A percentile compares a stretch with the other conserved stretches of the same genome.
Evolutionary conservation across 179 eudicot species (phyloP).

Genomic region (Spinacia oleracea): DNA sequence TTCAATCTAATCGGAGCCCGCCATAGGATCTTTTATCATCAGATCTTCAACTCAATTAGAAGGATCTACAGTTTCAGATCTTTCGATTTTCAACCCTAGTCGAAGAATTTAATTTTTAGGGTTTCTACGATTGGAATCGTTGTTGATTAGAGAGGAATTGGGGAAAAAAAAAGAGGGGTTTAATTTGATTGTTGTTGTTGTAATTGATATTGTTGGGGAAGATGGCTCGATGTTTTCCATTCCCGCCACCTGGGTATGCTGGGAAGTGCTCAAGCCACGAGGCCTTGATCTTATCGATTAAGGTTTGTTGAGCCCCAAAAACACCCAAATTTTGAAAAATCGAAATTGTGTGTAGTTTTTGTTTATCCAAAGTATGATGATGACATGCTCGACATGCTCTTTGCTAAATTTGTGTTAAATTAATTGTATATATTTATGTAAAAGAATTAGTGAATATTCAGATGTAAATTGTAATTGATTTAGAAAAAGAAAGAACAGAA

Average conservation of each 20-base stretch:
- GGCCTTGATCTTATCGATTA: conserved; percentile 91
- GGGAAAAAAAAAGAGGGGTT: background rate
- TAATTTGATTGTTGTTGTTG: background rate
- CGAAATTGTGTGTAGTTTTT: conserved; percentile 18
- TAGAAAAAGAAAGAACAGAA: background rate
- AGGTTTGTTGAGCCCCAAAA: conserved; percentile 71
- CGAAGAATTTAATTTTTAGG: too few relatives aligned
- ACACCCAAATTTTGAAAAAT: conserved; percentile 2
- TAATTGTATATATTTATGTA: conserved; percentile 1
- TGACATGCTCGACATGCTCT: conserved; percentile 22
- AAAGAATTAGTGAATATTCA: background rate
- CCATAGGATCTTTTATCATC: too few relatives aligned
- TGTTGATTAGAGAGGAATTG: background rate
- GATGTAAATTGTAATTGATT: conserved; percentile 8
- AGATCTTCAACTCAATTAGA: too few relatives aligned
- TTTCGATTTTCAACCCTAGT: too few relatives aligned
- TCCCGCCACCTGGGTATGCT: conserved; percentile 57
- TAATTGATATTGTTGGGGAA: background rate
- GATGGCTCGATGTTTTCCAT: conserved; percentile 84
- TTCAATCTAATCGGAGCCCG: too few relatives aligned
- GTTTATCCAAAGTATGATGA: background rate
- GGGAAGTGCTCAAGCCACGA: conserved; percentile 47
- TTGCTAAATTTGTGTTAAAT: conserved; percentile 11
- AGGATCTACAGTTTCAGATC: too few relatives aligned
- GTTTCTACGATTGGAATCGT: background rate